Evolutionary conservation across 495 filamentous ascomycete genomes (phyloP), one percentile per base, ranked within the genome.

Genomic region (Penicillium macrosclerotiorum): DNA sequence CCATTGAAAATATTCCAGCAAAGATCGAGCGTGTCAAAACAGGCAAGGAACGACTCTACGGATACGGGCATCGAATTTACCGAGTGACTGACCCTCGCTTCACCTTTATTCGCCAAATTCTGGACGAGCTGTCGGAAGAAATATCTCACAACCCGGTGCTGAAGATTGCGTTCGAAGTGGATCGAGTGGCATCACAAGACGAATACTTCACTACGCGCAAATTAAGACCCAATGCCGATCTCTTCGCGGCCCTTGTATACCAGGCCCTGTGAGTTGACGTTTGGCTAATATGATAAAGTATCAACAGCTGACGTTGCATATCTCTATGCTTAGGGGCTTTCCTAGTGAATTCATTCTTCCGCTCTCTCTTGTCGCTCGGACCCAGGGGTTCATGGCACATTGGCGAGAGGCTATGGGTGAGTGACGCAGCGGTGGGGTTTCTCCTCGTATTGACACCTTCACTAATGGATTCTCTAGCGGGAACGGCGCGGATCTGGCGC

Each of bases 21-120:
- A 56, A 69, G 41, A 65, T 80, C 26, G 60, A 64, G 17, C 51
- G 59, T 3, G 75, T 81, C 22, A 79, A 77, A 49, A 48, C 54
- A 12, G 67, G 68, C 29, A 65, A 79, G 38, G 50, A 60, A 22
- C 72, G 77, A 12, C 54, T 81, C 5, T 79, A 73, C 27, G 78
- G 78, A 6, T 79, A 76, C 51, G 78, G 78, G 8, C 77, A 81
- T 51, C 69, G 78, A 3, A 68, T 78, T 19, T 79, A 81, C 53
- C 68, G 68, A 36, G 68, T 62, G 11, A 58, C 61, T 0, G 77
- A 80, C 45, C 77, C 77, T 5, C 72, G 77, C 5, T 56, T 56
- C 17, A 59, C 52, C 14, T 64, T 63, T 30, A 69, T 77, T 41
- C 47, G 62, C 24, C 59, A 67, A 35, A 59, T 76, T 1, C 49